Evolutionary conservation across 2,329 filamentous ascomycete species (phyloP).

Genomic region (Xylaria sp.): DNA sequence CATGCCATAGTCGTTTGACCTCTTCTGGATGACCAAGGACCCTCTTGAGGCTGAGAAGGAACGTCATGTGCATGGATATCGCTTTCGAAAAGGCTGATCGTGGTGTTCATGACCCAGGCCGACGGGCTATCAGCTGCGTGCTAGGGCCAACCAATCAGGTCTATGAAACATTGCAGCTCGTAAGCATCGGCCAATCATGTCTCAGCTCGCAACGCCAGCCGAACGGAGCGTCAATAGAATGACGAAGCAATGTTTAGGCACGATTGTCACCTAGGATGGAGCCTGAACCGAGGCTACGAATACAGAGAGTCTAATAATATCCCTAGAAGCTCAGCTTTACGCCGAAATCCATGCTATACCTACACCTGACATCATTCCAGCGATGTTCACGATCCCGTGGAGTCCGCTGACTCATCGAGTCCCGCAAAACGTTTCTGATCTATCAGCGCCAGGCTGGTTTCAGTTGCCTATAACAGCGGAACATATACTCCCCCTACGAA

Average conservation of each 20-base stretch:
- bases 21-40: constrained; percentile 13
- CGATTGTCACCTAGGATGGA: background rate
- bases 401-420: background rate
- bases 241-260: background rate
- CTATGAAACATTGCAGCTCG: constrained; percentile 9
- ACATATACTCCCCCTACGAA: background rate
- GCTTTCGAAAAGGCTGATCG: constrained; percentile 8
- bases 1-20: constrained; percentile 16
- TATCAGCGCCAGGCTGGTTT: background rate
- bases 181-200: constrained; percentile 24
- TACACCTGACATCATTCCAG: background rate
- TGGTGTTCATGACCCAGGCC: constrained; percentile 15
- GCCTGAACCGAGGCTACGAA: background rate
- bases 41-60: constrained; percentile 13
- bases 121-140: constrained; percentile 15
- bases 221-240: constrained; percentile 6
- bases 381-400: background rate
- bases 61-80: constrained; percentile 6
- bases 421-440: background rate
- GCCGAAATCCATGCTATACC: background rate
- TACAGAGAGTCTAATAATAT: background rate
- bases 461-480: background rate
- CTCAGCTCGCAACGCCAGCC: background rate
- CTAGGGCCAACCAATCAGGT: constrained; percentile 20
- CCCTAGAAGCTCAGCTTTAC: background rate